Conservation (phyloP, 2,329 filamentous ascomycete genomes). For the Camptophora hylomeconis region DNA sequence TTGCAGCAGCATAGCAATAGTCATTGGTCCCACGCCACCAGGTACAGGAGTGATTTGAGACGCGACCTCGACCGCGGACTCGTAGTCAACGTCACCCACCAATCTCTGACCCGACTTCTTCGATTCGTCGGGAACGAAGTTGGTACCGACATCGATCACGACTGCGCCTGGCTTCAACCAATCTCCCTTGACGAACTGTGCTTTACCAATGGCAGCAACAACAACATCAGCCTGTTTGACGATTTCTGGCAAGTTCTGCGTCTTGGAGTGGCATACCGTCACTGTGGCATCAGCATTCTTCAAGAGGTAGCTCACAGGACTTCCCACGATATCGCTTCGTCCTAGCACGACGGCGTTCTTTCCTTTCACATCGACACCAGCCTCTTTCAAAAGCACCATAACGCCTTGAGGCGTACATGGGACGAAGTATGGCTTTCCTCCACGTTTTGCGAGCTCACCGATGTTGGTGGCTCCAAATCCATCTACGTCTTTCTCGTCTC, state of each 20-base stretch:
- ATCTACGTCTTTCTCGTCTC: conserved; percentile 93
- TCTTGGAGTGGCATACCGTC: conserved; percentile 89
- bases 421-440: conserved; percentile 75
- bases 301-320: conserved; percentile 87
- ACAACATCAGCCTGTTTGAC: conserved; percentile 80
- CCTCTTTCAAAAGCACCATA: conserved; percentile 79
- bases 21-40: conserved; percentile 96
- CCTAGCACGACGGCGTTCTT: conserved; percentile 93
- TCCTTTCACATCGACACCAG: conserved; percentile 68
- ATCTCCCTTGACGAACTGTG: conserved; percentile 81
- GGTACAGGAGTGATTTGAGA: conserved; percentile 93
- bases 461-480: conserved; percentile 92
- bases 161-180: conserved; percentile 93
- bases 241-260: conserved; percentile 56
- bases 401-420: conserved; percentile 96
- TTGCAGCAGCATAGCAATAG: conserved; percentile 91
- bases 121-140: conserved; percentile 77
- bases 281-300: conserved; percentile 95
- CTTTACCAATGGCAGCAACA: conserved; percentile 78
- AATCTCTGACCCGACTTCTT: conserved; percentile 88
- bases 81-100: conserved; percentile 90
- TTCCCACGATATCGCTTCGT: conserved; percentile 92
- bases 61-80: conserved; percentile 69
- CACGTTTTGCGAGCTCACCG: conserved; percentile 90
- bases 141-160: conserved; percentile 95